Percentiles rank a stretch among this genome's conserved stretches.
phyloP scores from a whole-genome alignment of 1,284 basidiomycete species.

The Mycena sp. region DNA sequence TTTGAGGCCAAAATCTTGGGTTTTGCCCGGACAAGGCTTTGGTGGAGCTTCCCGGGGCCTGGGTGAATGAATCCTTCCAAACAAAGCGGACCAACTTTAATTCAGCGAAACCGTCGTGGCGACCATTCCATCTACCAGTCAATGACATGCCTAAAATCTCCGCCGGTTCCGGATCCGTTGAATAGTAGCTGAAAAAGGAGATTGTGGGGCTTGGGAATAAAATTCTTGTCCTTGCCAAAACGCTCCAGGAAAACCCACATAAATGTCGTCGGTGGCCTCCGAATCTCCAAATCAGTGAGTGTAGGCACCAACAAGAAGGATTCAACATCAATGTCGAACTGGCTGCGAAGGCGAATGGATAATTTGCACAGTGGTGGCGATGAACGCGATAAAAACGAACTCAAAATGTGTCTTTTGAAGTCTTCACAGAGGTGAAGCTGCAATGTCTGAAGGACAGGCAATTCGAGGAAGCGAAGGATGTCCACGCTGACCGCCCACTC shows the following conservation, averaged over 20 bases:
- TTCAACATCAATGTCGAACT: not conserved
- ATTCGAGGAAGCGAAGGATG: conserved; percentile 1
- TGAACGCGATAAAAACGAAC: conserved; percentile 4
- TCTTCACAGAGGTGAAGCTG: not conserved
- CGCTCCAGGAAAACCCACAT: not conserved
- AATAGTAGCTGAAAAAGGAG: not conserved
- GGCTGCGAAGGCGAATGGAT: not conserved
- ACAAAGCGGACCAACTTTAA: too few species aligned
- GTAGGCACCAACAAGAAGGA: not conserved
- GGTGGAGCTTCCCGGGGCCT: too few species aligned
- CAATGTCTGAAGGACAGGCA: conserved; percentile 4
- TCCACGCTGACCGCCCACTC: not conserved
- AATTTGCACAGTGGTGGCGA: not conserved
- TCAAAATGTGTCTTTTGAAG: not conserved
- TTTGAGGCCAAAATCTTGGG: too few species aligned
- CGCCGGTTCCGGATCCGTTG: not conserved
- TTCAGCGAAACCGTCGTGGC: not conserved
- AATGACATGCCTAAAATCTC: not conserved
- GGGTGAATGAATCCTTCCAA: too few species aligned
- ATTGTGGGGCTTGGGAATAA: not conserved
- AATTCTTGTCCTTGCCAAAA: not conserved
- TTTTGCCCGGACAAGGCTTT: too few species aligned
- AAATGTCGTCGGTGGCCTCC: not conserved
- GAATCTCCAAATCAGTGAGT: conserved; percentile 3
- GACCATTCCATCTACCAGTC: not conserved